These are phyloP conservation scores for Tagetes patula DNA, from an alignment of 129 eudicot genomes.

Conservation along the genomic window DNA sequence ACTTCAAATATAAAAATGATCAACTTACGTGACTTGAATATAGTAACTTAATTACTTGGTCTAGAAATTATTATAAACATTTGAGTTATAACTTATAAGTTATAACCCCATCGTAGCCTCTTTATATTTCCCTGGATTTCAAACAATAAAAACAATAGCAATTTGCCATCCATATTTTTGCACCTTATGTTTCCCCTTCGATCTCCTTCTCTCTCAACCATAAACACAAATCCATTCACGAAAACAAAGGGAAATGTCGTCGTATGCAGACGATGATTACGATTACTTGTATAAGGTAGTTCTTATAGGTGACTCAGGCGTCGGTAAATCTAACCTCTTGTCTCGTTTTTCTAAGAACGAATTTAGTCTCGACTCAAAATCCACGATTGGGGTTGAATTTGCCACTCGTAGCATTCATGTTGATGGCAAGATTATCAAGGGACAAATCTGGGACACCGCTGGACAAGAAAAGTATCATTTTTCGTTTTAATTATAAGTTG, in stretches of 20 bases:
- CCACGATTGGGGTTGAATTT: slow-evolving; percentile 10
- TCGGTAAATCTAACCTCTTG: slow-evolving; percentile 10
- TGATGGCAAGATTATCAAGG: slow-evolving; percentile 5
- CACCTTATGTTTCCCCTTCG: slow-evolving; percentile 6
- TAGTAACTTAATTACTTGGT: not conserved
- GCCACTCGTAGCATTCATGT: slow-evolving; percentile 14
- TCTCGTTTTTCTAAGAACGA: slow-evolving; percentile 11
- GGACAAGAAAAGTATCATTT: slow-evolving; percentile 4
- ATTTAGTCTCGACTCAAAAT: slow-evolving; percentile 10
- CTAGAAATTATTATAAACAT: not conserved
- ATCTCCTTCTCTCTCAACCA: slow-evolving; percentile 1
- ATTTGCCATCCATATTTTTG: not conserved
- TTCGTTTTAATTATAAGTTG: not conserved
- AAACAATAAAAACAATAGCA: not conserved
- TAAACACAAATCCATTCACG: not conserved
- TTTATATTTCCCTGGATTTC: not conserved
- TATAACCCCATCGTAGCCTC: not conserved
- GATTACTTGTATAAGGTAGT: slow-evolving; percentile 14
- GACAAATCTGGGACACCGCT: slow-evolving; percentile 2
- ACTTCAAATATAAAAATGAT: not conserved
- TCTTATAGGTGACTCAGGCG: slow-evolving; percentile 2
- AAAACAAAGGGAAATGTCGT: not conserved
- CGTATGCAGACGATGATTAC: slow-evolving; percentile 5
- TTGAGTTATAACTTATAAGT: not conserved
- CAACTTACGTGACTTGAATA: not conserved